These are phyloP conservation scores for Scutellaria minor DNA, from an alignment of 257 asterid genomes.

Conservation along the genomic window DNA sequence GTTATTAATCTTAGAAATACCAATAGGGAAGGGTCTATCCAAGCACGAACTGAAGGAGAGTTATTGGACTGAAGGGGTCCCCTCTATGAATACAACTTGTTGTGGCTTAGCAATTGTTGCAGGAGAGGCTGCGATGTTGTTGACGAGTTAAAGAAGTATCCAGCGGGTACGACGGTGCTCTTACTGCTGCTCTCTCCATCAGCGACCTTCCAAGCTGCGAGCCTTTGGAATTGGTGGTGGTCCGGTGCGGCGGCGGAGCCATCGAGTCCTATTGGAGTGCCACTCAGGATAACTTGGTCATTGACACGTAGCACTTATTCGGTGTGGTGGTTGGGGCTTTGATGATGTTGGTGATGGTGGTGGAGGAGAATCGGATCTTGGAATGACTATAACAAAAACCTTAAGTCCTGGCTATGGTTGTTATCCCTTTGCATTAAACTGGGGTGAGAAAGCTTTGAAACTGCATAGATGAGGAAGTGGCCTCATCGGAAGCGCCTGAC, in stretches of 20 bases:
- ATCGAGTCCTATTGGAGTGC: slow-evolving; percentile 68
- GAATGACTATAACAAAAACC: slow-evolving; percentile 91
- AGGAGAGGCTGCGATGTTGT: slow-evolving; percentile 57
- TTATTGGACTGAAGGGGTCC: slow-evolving; percentile 99
- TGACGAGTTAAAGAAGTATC: slow-evolving; percentile 62
- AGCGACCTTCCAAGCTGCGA: slow-evolving; percentile 60
- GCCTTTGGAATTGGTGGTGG: slow-evolving; percentile 63
- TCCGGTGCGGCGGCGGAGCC: slow-evolving; percentile 61
- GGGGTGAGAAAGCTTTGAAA: slow-evolving; percentile 63
- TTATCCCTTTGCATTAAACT: slow-evolving; percentile 59
- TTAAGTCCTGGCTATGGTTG: slow-evolving; percentile 61
- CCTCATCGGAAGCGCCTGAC: slow-evolving; percentile 64
- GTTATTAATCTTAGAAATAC: no score
- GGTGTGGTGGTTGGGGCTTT: slow-evolving; percentile 42
- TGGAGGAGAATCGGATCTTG: slow-evolving; percentile 74
- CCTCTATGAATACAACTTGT: slow-evolving; percentile 87
- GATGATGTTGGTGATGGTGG: slow-evolving; percentile 54
- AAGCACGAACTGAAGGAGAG: slow-evolving; percentile 96
- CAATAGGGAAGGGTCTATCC: slow-evolving; percentile 73
- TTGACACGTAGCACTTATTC: slow-evolving; percentile 44
- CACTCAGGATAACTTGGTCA: slow-evolving; percentile 50
- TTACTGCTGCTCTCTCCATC: slow-evolving; percentile 50
- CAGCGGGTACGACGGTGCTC: slow-evolving; percentile 40
- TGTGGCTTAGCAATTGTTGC: slow-evolving; percentile 71
- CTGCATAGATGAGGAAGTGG: slow-evolving; percentile 70